Conservation (phyloP, 2,329 filamentous ascomycete genomes). For the Seiridium unicorne region DNA sequence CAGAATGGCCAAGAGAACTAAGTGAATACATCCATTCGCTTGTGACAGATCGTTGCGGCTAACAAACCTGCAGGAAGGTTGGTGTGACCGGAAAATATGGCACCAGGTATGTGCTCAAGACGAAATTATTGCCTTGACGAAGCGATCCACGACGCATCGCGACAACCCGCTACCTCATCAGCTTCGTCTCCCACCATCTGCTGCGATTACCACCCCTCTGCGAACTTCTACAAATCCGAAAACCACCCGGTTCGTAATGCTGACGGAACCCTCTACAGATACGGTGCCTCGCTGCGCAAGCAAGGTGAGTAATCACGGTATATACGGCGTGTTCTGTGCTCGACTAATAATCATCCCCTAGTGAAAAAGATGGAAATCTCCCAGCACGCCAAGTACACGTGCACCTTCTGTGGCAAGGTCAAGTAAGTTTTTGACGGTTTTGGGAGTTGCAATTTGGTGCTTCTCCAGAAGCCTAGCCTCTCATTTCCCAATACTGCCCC, state of each 20-base stretch:
- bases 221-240: neutral
- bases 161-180: neutral
- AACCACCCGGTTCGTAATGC: neutral
- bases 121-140: constrained; percentile 14
- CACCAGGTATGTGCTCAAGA: constrained; percentile 69
- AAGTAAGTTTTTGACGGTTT: constrained; percentile 33
- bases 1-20: constrained; percentile 94
- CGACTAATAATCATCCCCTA: no score
- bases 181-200: neutral
- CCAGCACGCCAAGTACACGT: constrained; percentile 95
- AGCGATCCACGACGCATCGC: constrained; percentile 7
- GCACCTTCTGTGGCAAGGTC: constrained; percentile 98
- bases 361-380: constrained; percentile 99
- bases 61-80: constrained; percentile 60
- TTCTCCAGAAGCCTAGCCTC: no score
- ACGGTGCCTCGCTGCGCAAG: constrained; percentile 99
- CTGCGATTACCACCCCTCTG: neutral
- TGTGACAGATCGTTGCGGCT: no score
- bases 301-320: constrained; percentile 45
- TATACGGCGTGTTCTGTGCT: no score
- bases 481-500: no score
- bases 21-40: constrained; percentile 34
- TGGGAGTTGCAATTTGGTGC: no score
- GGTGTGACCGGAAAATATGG: constrained; percentile 99
- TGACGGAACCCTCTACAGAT: constrained; percentile 52